phyloP scores from a whole-genome alignment of 1,284 basidiomycete species.

The Rhizopogon parksii region DNA sequence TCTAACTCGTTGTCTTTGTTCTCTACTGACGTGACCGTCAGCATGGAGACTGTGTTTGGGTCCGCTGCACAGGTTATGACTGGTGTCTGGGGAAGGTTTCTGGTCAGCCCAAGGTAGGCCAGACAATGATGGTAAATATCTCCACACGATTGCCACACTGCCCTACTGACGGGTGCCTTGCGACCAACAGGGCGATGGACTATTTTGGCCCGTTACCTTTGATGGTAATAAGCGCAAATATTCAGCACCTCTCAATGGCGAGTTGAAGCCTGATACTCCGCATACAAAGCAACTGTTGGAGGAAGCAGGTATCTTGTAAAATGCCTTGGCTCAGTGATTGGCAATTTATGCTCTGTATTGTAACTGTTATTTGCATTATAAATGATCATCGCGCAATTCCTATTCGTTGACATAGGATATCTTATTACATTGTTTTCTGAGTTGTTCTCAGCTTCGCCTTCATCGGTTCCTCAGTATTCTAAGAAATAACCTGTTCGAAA shows the following conservation, averaged over 20 bases:
- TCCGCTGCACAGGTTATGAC: slow-evolving; percentile 39
- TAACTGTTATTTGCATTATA: neutral
- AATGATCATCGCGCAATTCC: neutral
- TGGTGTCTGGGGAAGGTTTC: slow-evolving; percentile 46
- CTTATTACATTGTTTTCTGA: neutral
- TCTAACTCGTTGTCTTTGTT: slow-evolving; percentile 1
- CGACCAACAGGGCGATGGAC: slow-evolving; percentile 34
- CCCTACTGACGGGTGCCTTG: slow-evolving; percentile 5
- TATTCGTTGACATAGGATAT: neutral
- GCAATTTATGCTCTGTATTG: neutral
- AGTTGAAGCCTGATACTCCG: slow-evolving; percentile 51
- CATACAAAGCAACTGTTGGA: slow-evolving; percentile 36
- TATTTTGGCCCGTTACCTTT: slow-evolving; percentile 47
- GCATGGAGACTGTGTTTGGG: slow-evolving; percentile 47
- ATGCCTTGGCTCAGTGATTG: neutral
- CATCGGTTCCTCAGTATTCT: neutral
- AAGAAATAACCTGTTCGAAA: too few species aligned
- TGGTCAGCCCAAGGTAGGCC: slow-evolving; percentile 37
- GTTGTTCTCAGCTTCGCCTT: neutral
- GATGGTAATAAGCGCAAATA: slow-evolving; percentile 39
- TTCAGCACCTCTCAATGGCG: slow-evolving; percentile 54
- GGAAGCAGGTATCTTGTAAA: slow-evolving; percentile 35
- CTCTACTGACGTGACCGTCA: slow-evolving; percentile 19
- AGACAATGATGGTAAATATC: slow-evolving; percentile 38
- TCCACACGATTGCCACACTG: slow-evolving; percentile 7